Evolutionary conservation across 176 grass and related monocot species (phyloP), one percentile per base, ranked within the genome.

Genomic region (Oryza meridionalis): DNA sequence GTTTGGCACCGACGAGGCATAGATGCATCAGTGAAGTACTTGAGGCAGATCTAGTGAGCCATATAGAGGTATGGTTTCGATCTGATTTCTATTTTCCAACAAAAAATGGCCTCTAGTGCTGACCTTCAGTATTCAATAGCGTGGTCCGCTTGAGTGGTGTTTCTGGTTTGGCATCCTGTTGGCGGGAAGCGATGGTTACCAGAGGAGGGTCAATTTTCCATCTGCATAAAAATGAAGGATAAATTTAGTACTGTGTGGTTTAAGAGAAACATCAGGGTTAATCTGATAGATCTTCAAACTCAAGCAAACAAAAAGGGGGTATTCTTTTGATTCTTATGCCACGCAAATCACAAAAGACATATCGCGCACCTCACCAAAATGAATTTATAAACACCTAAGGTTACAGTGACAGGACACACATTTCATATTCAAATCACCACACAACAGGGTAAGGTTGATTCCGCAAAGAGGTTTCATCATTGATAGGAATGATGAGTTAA

Each of bases 121-220:
- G 69, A 24, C 70, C 75, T 84, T 70, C 76, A 43, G 88, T 80
- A 66, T 62, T 83, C 64, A 66, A 68, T 70, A 65, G 31, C 29
- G 37, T 75, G 38, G 62, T 43, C 70, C 43, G 31, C 86, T 79
- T 53, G 17, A 62, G 70, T 64, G 73, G 27, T 9, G 61, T 58
- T 43, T 90, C 85, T 66, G 50, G 49, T 76, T 75, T 58, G 45
- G 47, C 84, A 79, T 25, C 46, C 67, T 37, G 73, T 44, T 84
- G 82, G 25, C 25, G 67, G 10, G 89, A 70, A 75, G 71, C 86
- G n/a, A 71, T 77, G 50, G 66, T 82, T 25, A 91, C 81, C 22
- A 53, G 64, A 31, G 86, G 86, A 76, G 86, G 89, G 29, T 84
- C 81, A 46, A 94, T 73, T 86, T 87, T 84, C 92, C 92, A 94